Evolutionary conservation across 345 rosid genomes (phyloP).

Genomic region (Populus simonii): DNA sequence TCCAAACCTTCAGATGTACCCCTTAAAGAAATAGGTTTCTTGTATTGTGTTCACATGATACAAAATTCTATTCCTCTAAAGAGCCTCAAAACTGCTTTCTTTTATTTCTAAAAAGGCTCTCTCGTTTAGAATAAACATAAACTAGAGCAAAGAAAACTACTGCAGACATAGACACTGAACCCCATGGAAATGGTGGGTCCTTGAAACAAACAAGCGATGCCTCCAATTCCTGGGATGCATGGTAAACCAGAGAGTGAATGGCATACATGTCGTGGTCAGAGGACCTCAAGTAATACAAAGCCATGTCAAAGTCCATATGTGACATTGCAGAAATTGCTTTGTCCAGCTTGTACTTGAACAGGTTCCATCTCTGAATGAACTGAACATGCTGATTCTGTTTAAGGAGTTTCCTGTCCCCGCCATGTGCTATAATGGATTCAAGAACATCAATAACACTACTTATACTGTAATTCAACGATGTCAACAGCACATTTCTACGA

Average conservation of each 20-base stretch:
- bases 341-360: conserved; percentile 84
- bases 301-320: conserved; percentile 79
- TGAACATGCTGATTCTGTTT: conserved; percentile 58
- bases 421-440: conserved; percentile 67
- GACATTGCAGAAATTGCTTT: conserved; percentile 80
- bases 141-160: conserved; percentile 54
- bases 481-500: conserved; percentile 71
- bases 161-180: conserved; percentile 49
- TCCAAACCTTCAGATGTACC: conserved; percentile 11
- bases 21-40: conserved; percentile 18
- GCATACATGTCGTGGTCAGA: conserved; percentile 80
- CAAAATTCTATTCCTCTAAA: conserved; percentile 27
- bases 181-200: conserved; percentile 97
- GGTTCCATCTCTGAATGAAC: conserved; percentile 79
- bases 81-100: conserved; percentile 85
- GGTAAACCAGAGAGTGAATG: conserved; percentile 72
- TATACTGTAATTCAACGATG: conserved; percentile 73
- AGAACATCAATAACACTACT: conserved; percentile 74
- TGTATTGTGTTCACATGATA: conserved; percentile 35
- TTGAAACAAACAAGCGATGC: conserved; percentile 87
- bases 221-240: conserved; percentile 77
- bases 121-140: conserved; percentile 57
- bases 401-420: conserved; percentile 73
- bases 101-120: conserved; percentile 68
- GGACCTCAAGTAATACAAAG: conserved; percentile 72